Base-by-base conservation (phyloP, 2,329 filamentous ascomycete genomes). In the Ilyonectria sp. region DNA sequence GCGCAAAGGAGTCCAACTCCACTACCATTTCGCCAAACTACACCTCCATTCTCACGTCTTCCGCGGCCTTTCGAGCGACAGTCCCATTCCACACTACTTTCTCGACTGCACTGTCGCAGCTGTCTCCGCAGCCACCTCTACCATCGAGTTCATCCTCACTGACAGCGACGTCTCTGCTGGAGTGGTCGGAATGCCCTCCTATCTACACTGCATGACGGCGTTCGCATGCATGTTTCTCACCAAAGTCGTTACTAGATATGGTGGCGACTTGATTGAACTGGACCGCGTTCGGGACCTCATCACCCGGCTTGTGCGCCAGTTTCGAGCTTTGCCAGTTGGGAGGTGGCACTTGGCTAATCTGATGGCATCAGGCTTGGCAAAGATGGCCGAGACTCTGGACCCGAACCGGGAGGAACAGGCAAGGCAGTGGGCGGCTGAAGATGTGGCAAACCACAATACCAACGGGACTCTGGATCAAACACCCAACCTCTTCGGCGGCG, bases 151-250 rank as follows among this genome's bases (percentile, higher is more conserved):
- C 65, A 75, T 85, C 1, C 69, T 83, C 2, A 79, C 75, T 0
- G 82, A 85, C 40, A 70, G 76, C 2, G 80, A 83, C 37, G 77
- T 85, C 5, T 77, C 80, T 1, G 76, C 79, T 6, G 79, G 79
- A 0, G 76, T 79, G 6, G 69, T 67, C 74, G 82, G 85, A 3
- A 83, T 86, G 72, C 84, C 85, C 0, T 82, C 83, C 5, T 86
- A 86, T 54, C 78, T 85, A 10, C 82, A 85, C 67, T 84, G 82
- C 44, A 86, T 86, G 85, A 85, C 83, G 0, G 83, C 82, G 0
- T 86, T 86, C 63, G 83, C 84, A 3, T 85, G 83, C 70, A 83
- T 85, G 67, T 86, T 87, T 65, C 77, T 86, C 1, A 79, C 84
- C 21, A 85, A 85, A 65, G 75, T 86, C 4, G 79, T 82, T 4